Base-by-base conservation (phyloP, 2,329 filamentous ascomycete genomes). In the Trichoderma sp. region DNA sequence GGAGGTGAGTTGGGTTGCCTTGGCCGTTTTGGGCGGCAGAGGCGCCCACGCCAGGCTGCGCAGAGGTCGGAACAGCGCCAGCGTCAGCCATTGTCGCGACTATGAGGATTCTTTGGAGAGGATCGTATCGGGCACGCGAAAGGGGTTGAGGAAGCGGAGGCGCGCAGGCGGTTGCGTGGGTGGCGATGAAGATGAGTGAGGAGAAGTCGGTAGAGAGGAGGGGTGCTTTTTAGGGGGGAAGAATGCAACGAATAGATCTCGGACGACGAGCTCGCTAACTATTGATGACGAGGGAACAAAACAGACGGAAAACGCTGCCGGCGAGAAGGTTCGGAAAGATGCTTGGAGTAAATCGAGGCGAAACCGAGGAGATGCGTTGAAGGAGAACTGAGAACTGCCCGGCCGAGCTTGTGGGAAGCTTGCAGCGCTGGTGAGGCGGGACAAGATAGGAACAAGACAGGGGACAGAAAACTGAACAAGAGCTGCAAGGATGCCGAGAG, bases 1-100 rank as follows among this genome's bases (percentile, higher is more conserved):
- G 92, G 92, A 98, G 95, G 82, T 96, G 92, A 76, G 88, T 84
- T 74, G 90, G 87, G 80, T 91, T 91, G 75, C 86, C 84, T 83
- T 93, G 92, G 76, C 88, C 87, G 80, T 89, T 90, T 83, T 93
- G 92, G 76, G 87, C 86, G 80, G 92, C 93, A 77, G 93, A 91
- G 76, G 91, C 91, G 79, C 90, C 91, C 76, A 91, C 88, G 73
- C 57, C 57, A 60, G 88, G 84, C 81, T 92, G 89, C 74, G 89
- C 85, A 76, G 88, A 83, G 77, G 87, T 84, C 74, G 90, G 82
- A 76, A 90, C 84, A 81, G 90, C 84, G 80, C 89, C 87, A 84
- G 88, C 89, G 80, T 97, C 93, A 84, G 93, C 90, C 94, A 97
- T 97, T 81, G 83, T 84, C 83, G 61, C 69, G 57, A 71, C 11